Percentiles rank a stretch among this genome's conserved stretches.
Conservation (phyloP, 192 early-diverging fungal genomes). For the Rhizophagus prolifer region DNA sequence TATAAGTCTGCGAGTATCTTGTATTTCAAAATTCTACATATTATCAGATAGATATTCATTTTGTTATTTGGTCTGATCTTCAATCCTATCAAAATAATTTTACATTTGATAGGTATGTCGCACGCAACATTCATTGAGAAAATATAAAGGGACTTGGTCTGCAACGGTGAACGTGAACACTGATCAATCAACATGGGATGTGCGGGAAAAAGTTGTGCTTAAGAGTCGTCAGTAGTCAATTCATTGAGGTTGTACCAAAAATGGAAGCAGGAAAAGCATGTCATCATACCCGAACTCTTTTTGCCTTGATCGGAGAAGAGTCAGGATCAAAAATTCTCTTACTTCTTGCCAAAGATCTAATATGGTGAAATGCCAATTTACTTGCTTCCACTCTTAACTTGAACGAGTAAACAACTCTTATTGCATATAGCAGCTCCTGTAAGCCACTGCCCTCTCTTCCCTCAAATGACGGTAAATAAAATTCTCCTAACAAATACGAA, state of each 20-base stretch:
- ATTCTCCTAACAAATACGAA: constrained; percentile 12
- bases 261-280: not conserved
- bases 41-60: too few relatives aligned
- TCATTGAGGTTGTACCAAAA: not conserved
- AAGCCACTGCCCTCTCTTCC: constrained; percentile 17
- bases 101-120: too few relatives aligned
- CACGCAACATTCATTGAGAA: constrained; percentile 5
- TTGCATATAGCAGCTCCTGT: constrained; percentile 21
- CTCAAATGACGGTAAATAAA: constrained; percentile 25
- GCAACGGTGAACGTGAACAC: not conserved
- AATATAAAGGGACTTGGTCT: not conserved
- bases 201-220: not conserved
- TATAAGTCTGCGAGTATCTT: too few relatives aligned
- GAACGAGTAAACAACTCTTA: constrained; percentile 10
- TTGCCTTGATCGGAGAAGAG: constrained; percentile 6
- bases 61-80: too few relatives aligned
- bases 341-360: not conserved
- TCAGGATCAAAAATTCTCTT: constrained; percentile 23
- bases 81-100: too few relatives aligned
- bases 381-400: constrained; percentile 3
- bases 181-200: too few relatives aligned
- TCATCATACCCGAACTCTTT: not conserved
- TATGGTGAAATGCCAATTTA: constrained; percentile 19
- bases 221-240: not conserved
- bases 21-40: too few relatives aligned